Evolutionary conservation across 2,329 filamentous ascomycete species (phyloP).

Genomic region (Xylariaceae sp.): DNA sequence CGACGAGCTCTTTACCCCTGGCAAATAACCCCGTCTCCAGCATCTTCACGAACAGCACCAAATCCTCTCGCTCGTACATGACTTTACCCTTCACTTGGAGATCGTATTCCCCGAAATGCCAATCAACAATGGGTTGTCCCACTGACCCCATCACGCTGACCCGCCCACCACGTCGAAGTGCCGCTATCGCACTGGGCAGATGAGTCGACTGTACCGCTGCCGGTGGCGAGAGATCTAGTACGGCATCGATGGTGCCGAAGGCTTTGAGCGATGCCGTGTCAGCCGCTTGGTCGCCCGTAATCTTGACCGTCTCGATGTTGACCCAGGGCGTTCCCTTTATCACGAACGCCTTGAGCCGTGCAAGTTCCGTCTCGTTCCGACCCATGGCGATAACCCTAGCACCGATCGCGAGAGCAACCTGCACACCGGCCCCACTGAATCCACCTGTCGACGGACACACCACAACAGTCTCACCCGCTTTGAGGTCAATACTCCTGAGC

Average conservation of each 20-base stretch:
- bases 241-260: slow-evolving; percentile 48
- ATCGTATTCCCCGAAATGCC: slow-evolving; percentile 41
- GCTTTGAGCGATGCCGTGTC: slow-evolving; percentile 42
- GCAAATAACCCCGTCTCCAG: slow-evolving; percentile 46
- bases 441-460: slow-evolving; percentile 54
- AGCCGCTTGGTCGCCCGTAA: slow-evolving; percentile 49
- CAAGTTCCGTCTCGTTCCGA: slow-evolving; percentile 47
- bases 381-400: slow-evolving; percentile 58
- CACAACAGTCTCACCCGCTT: slow-evolving; percentile 55
- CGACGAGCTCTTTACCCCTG: slow-evolving; percentile 26
- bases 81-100: slow-evolving; percentile 48
- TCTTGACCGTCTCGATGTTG: slow-evolving; percentile 48
- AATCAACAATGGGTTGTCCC: slow-evolving; percentile 18
- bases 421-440: slow-evolving; percentile 54
- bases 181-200: slow-evolving; percentile 45
- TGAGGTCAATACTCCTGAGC: slow-evolving; percentile 49
- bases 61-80: slow-evolving; percentile 54
- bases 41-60: slow-evolving; percentile 50
- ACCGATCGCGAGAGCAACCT: slow-evolving; percentile 55
- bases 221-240: slow-evolving; percentile 54
- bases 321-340: slow-evolving; percentile 23
- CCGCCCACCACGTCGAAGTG: slow-evolving; percentile 46
- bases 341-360: slow-evolving; percentile 42
- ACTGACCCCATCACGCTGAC: slow-evolving; percentile 43
- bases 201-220: slow-evolving; percentile 49